phyloP scores from a whole-genome alignment of 2,329 filamentous ascomycete genomes.

The Grosmannia serpens region DNA sequence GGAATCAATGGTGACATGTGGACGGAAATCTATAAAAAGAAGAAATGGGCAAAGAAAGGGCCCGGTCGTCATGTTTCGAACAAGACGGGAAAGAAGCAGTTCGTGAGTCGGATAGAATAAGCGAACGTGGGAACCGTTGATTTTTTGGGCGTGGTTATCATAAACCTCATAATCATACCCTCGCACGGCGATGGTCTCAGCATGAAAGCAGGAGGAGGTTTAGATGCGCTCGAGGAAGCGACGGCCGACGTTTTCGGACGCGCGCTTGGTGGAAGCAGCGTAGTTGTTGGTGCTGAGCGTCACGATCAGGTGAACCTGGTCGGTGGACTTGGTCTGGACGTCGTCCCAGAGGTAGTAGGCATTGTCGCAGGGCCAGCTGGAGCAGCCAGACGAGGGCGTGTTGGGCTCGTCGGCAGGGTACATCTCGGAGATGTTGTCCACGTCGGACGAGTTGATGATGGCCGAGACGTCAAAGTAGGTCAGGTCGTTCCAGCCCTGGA shows the following conservation, averaged over 20 bases:
- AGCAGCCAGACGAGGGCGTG: constrained; percentile 26
- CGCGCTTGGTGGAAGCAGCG: constrained; percentile 4
- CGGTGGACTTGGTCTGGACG: constrained; percentile 25
- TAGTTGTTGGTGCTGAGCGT: constrained; percentile 14
- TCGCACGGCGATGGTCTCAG: constrained; percentile 3
- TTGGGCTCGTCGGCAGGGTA: constrained; percentile 18
- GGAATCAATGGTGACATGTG: background rate
- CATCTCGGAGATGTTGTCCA: constrained; percentile 26
- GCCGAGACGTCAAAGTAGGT: constrained; percentile 35
- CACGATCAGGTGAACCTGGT: constrained; percentile 21
- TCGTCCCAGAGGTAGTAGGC: constrained; percentile 29
- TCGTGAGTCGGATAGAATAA: background rate
- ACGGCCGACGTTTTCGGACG: constrained; percentile 10
- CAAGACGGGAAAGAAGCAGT: background rate
- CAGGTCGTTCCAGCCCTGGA: constrained; percentile 22
- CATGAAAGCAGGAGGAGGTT: background rate
- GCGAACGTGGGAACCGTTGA: background rate
- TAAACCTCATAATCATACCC: constrained; percentile 4
- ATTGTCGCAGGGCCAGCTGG: constrained; percentile 27
- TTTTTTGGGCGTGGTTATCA: background rate
- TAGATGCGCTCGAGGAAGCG: constrained; percentile 7
- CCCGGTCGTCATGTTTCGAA: background rate
- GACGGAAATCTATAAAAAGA: background rate
- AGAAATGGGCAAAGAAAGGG: background rate
- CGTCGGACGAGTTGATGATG: constrained; percentile 29